Evolutionary conservation across 75 land plant species (phyloP).

Genomic region (Cryptomeria japonica): DNA sequence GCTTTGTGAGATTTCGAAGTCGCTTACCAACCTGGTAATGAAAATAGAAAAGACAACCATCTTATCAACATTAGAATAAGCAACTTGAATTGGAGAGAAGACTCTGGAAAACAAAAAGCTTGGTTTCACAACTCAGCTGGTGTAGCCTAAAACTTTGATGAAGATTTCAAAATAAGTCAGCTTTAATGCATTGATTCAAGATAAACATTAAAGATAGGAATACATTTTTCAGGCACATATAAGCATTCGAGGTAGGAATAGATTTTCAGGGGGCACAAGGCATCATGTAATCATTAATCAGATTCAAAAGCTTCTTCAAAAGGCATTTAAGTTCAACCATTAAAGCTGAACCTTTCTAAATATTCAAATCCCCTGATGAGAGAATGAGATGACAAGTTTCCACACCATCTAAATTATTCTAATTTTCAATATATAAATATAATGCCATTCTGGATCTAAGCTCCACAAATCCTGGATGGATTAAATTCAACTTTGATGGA

Average conservation of each 20-base stretch:
- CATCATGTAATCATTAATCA: background rate
- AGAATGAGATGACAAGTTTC: too few relatives aligned
- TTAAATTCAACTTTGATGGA: background rate
- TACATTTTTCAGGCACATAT: background rate
- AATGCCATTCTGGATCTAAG: background rate
- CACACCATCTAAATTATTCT: too few relatives aligned
- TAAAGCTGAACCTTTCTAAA: too few relatives aligned
- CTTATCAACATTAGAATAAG: background rate
- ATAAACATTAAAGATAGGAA: background rate
- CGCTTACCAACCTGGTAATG: slow-evolving; percentile 71
- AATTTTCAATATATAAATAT: background rate
- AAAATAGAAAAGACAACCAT: background rate
- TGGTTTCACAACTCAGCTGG: background rate
- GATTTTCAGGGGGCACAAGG: background rate
- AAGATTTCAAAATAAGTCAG: background rate
- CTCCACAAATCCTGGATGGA: background rate
- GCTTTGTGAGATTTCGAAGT: slow-evolving; percentile 72
- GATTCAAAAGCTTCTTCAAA: background rate
- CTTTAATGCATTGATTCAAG: background rate
- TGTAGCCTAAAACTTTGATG: background rate
- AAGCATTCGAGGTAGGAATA: background rate
- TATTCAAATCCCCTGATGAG: too few relatives aligned
- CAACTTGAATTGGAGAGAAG: background rate
- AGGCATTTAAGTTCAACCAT: background rate
- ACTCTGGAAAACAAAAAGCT: background rate